Conservation (phyloP, 2,329 filamentous ascomycete species). For the Sclerotinia minor region DNA sequence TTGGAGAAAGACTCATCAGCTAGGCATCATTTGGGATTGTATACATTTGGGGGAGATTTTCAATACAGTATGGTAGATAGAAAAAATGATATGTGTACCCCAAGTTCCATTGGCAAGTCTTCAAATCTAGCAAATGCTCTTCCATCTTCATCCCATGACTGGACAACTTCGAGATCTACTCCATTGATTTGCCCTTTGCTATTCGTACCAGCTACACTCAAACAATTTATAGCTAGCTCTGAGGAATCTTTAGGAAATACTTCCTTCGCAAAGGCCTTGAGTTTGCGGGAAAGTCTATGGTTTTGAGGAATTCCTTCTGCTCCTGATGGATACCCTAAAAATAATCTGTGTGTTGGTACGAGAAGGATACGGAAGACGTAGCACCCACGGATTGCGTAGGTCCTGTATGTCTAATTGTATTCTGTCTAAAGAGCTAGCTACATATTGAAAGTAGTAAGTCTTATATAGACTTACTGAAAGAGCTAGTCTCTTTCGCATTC, state of each 20-base stretch:
- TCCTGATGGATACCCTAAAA: neutral
- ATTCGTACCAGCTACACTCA: accelerated
- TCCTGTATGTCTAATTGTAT: too few species aligned
- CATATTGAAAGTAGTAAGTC: too few species aligned
- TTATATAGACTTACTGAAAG: too few species aligned
- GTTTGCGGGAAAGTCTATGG: neutral
- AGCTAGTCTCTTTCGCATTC: too few species aligned
- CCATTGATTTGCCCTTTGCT: neutral
- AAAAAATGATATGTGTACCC: neutral
- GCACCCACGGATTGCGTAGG: too few species aligned
- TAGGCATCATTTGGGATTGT: neutral
- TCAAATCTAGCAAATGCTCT: neutral
- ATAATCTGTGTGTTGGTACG: too few species aligned
- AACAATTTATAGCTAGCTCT: neutral
- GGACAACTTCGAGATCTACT: neutral
- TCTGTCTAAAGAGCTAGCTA: too few species aligned
- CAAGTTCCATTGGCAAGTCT: neutral
- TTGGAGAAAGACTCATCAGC: neutral
- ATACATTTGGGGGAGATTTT: accelerated
- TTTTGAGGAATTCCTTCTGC: neutral
- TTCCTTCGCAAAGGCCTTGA: neutral
- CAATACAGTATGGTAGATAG: accelerated
- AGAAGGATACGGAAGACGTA: too few species aligned
- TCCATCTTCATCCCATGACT: neutral
- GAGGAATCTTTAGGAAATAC: neutral